A percentile compares a stretch with the other conserved stretches of the same genome.
These are phyloP conservation scores for Irpex lacteus DNA, from an alignment of 1,284 basidiomycete genomes.

Conservation along the genomic window DNA sequence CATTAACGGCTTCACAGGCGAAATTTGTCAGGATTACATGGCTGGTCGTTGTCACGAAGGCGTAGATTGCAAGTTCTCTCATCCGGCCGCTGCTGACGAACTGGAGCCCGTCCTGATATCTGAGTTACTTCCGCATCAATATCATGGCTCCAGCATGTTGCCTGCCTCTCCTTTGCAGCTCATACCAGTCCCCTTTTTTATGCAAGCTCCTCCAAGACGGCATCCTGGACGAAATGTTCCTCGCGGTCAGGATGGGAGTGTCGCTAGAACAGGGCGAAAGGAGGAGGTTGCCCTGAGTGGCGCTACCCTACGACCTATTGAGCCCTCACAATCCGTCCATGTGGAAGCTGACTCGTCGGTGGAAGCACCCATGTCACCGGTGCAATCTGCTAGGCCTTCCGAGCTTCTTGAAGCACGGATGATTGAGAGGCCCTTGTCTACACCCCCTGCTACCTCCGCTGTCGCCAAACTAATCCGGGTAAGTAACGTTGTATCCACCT, in stretches of 20 bases:
- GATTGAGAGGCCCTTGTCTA: conserved; percentile 16
- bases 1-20: conserved; percentile 26
- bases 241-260: neutral
- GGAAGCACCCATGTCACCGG: neutral
- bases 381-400: neutral
- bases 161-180: conserved; percentile 10
- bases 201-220: neutral
- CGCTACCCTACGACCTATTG: neutral
- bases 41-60: conserved; percentile 36
- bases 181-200: neutral
- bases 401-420: conserved; percentile 2
- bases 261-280: neutral
- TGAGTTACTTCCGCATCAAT: neutral
- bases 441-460: conserved; percentile 11
- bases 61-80: conserved; percentile 36
- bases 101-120: neutral
- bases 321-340: neutral
- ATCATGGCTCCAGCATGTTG: neutral
- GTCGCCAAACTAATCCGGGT: conserved; percentile 4
- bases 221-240: neutral
- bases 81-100: conserved; percentile 26
- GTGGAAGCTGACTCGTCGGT: neutral
- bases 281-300: neutral
- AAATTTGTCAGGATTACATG: conserved; percentile 33
- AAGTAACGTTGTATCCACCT: neutral